Conservation (phyloP, 1,284 basidiomycete species). For the Rhodotorula sp. region DNA sequence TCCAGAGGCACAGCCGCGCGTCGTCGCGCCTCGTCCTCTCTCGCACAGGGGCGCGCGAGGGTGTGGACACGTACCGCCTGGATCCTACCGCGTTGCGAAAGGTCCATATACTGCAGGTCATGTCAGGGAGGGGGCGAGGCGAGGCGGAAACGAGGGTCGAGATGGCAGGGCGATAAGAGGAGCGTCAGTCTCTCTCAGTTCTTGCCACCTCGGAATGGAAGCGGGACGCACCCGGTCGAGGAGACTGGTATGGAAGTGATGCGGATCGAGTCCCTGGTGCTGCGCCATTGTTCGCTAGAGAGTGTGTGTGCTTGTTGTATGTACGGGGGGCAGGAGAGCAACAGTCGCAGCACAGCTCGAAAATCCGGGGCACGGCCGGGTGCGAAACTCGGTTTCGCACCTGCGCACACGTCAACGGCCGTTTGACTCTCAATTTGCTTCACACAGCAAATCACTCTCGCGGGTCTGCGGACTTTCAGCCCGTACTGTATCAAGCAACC, state of each 20-base stretch:
- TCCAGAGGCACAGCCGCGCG: background rate
- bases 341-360: too few relatives aligned
- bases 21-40: background rate
- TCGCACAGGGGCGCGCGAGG: background rate
- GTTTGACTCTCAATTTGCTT: too few relatives aligned
- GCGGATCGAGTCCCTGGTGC: conserved; percentile 24
- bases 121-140: background rate
- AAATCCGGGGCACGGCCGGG: too few relatives aligned
- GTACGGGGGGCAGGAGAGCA: background rate
- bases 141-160: background rate
- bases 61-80: conserved; percentile 60
- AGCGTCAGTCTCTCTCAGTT: background rate
- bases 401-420: too few relatives aligned
- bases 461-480: too few relatives aligned
- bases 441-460: too few relatives aligned
- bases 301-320: background rate
- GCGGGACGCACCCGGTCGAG: conserved; percentile 21
- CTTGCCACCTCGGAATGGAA: background rate
- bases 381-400: too few relatives aligned
- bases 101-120: conserved; percentile 37
- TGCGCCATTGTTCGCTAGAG: conserved; percentile 4
- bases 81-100: conserved; percentile 68
- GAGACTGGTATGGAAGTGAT: conserved; percentile 16
- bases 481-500: too few relatives aligned
- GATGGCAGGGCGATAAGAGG: background rate